Base-by-base conservation (phyloP, 345 rosid species). In the Noccaea caerulescens region DNA sequence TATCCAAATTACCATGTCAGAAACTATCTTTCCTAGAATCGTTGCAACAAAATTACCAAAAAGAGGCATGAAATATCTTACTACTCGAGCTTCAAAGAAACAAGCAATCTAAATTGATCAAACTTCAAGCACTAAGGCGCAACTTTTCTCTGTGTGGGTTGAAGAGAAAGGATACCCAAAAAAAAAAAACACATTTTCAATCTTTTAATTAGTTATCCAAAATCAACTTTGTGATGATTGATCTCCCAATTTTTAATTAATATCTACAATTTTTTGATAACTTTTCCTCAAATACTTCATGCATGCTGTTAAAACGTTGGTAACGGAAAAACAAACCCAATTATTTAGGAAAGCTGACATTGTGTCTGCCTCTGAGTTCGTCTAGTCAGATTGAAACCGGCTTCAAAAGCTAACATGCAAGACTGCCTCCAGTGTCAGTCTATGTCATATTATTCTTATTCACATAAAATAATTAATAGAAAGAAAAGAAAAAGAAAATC, bases 391-490 rank as follows among this genome's bases (percentile, higher is more conserved):
- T 20, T 20, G 23, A 20, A 64, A 16, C 57, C 11, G 44, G 42
- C 18, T 64, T 49, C 69, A 64, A 64, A 64, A 34, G 69, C 57
- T 64, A 49, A 37, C 58, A 64, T 47, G 57, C 55, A 64, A 33
- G 45, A 46, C 58, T 49, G 43, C 25, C 37, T 50, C 36, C n/a
- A 50, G 1, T 10, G 55, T 46, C 43, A 46, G 32, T 46, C 14
- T 43, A 30, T 60, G 38, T 63, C 55, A 43, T 45, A 32, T 32
- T 63, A 49, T 65, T 65, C 58, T 6, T 18, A 3, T 12, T 49
- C 47, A 65, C 58, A 37, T 50, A 20, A 18, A 11, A 50, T 33
- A 49, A 16, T 20, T 45, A 5, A 33, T 18, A 32, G 10, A 47
- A 63, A 2, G 10, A 3, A 44, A 13, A 33, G 23, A 20, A 20